These are phyloP conservation scores for Leccinum sublutescens DNA, from an alignment of 768 basidiomycete genomes.

Conservation along the genomic window DNA sequence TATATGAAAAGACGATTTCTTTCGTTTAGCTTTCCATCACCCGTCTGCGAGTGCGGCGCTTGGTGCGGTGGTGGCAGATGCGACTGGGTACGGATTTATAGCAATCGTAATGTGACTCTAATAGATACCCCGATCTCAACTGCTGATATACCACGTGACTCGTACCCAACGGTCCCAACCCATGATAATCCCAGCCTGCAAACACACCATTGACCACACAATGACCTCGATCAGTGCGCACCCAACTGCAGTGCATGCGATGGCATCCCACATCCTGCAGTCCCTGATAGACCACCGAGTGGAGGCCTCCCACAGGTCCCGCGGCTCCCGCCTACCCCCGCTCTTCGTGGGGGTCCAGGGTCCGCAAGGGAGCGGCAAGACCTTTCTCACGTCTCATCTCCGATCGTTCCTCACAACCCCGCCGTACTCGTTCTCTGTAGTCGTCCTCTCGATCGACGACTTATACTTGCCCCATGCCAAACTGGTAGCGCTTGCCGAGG, in stretches of 20 bases:
- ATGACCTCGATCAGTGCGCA: slow-evolving; percentile 16
- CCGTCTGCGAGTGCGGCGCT: slow-evolving; percentile 13
- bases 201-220: background rate
- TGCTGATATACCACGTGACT: slow-evolving; percentile 16
- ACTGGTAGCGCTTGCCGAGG: slow-evolving; percentile 52
- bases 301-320: slow-evolving; percentile 8
- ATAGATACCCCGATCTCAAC: slow-evolving; percentile 4
- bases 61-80: slow-evolving; percentile 20
- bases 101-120: slow-evolving; percentile 22
- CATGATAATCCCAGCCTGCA: background rate
- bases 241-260: slow-evolving; percentile 37
- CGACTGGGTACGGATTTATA: slow-evolving; percentile 28
- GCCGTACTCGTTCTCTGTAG: slow-evolving; percentile 54
- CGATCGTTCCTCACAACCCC: slow-evolving; percentile 40
- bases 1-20: slow-evolving; percentile 5
- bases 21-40: slow-evolving; percentile 8
- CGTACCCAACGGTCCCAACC: background rate
- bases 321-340: slow-evolving; percentile 37
- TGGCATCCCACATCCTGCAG: slow-evolving; percentile 39
- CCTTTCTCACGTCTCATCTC: slow-evolving; percentile 67
- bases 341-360: slow-evolving; percentile 89
- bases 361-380: slow-evolving; percentile 94
- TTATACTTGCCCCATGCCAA: slow-evolving; percentile 76
- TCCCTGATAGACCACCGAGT: slow-evolving; percentile 36
- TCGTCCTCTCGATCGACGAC: slow-evolving; percentile 77